Base-by-base conservation (phyloP, 441 rosid genomes). In the Adansonia grandidieri region DNA sequence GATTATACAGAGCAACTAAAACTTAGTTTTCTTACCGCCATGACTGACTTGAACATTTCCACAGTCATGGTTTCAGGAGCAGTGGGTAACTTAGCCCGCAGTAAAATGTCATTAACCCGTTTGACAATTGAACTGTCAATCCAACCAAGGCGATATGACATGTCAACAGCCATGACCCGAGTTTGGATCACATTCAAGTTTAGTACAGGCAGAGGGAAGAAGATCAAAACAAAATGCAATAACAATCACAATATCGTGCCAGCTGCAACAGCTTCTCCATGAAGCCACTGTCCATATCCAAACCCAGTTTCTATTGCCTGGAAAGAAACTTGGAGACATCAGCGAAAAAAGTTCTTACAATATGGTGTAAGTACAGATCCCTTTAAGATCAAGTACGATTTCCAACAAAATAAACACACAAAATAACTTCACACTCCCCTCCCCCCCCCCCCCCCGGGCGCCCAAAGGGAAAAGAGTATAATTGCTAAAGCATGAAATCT, bases 141-240 rank as follows among this genome's bases (percentile, higher is more conserved):
- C 98, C 99, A 96, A 80, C 99, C 98, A 70, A 94, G 98, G 77
- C 98, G 96, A 86, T 91, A 85, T 73, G 99, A 96, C 98, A 96
- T 91, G 89, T 96, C 97, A 80, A 91, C 97, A 54, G 97, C 98
- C 98, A 93, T 92, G 73, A 92, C 93, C 98, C 92, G 85, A 66
- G 53, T 57, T 67, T 42, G n/a, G 42, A 70, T 64, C 45, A 73
- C 57, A 45, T 54, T 22, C 19, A 63, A 20, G 62, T 57, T 80
- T 71, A 83, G 42, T 15, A 42, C 24, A 77, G 60, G 40, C 1
- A 14, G 11, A 50, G 58, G 4, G 2, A 32, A 4, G 72, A 56
- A 51, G 73, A 22, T 17, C 2, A 69, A 15, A 44, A 63, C 19
- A 51, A 66, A 64, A 53, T 50, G 17, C 28, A 57, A 14, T 17